phyloP scores from a whole-genome alignment of 768 basidiomycete species.

The Gymnopilus junonius region DNA sequence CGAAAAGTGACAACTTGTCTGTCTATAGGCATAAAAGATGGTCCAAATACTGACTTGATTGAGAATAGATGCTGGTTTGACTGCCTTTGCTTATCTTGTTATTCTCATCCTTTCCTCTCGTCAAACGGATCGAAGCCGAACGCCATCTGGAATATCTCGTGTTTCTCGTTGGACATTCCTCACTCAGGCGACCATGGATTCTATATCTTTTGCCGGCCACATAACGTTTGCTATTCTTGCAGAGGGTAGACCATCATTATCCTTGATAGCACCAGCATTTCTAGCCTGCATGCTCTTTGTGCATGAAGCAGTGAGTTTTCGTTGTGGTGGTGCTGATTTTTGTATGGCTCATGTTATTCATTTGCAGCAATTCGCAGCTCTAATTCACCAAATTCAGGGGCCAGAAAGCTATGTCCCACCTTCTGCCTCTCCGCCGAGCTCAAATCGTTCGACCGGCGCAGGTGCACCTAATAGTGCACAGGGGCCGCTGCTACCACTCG shows the following conservation, averaged over 20 bases:
- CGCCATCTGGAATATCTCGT: conserved; percentile 77
- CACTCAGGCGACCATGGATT: conserved; percentile 77
- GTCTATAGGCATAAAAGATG: conserved; percentile 12
- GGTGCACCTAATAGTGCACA: conserved; percentile 10
- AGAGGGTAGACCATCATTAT: conserved; percentile 80
- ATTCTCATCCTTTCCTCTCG: conserved; percentile 72
- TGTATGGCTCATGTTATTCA: neutral
- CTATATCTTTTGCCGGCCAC: conserved; percentile 86
- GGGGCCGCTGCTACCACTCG: conserved; percentile 15
- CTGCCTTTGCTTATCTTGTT: conserved; percentile 66
- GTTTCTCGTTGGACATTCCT: conserved; percentile 87
- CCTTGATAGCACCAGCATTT: conserved; percentile 85
- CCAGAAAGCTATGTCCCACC: conserved; percentile 58
- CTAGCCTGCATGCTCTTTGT: conserved; percentile 79
- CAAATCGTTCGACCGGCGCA: conserved; percentile 21
- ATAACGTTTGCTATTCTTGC: conserved; percentile 87
- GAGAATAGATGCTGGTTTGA: conserved; percentile 69
- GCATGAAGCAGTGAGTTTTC: conserved; percentile 72
- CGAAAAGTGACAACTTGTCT: conserved; percentile 72
- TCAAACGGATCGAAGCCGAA: conserved; percentile 76
- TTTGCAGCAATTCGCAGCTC: conserved; percentile 78
- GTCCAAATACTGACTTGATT: conserved; percentile 9
- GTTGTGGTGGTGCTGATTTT: neutral
- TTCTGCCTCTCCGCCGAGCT: conserved; percentile 30
- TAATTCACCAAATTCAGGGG: conserved; percentile 83